Conservation (phyloP, 2,329 filamentous ascomycete genomes). For the Leptographium lundbergii region DNA sequence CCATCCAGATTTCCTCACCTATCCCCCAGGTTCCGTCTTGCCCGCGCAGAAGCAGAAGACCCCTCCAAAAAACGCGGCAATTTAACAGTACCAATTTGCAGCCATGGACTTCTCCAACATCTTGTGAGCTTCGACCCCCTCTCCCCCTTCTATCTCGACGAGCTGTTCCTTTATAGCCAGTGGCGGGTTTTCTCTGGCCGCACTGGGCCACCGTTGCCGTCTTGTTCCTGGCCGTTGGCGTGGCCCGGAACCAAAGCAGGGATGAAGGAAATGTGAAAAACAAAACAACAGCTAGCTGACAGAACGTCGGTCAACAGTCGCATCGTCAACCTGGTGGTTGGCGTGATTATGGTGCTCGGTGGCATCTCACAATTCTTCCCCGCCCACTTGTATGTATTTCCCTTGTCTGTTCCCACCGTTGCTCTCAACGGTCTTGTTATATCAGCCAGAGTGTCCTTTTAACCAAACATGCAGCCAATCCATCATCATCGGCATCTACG, state of each 20-base stretch:
- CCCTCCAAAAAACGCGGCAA: neutral
- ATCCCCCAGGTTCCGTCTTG: neutral
- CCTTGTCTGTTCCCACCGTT: neutral
- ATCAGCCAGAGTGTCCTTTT: neutral
- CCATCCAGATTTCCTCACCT: neutral
- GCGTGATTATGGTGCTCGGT: conserved; percentile 75
- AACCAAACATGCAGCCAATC: conserved; percentile 37
- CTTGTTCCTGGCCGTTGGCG: too few species aligned
- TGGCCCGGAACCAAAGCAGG: neutral
- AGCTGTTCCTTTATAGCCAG: neutral
- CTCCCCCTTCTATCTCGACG: conserved; percentile 3
- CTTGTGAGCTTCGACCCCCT: conserved; percentile 51
- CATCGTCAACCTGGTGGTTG: conserved; percentile 84
- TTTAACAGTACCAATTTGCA: neutral
- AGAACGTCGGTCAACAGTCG: conserved; percentile 45
- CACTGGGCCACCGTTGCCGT: neutral
- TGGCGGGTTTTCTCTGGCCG: neutral
- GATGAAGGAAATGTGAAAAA: neutral
- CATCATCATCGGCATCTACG: conserved; percentile 72
- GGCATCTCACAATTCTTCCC: conserved; percentile 63
- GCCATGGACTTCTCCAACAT: conserved; percentile 85
- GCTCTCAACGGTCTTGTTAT: neutral
- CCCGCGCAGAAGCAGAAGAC: neutral
- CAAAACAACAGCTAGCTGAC: neutral
- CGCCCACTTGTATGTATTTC: conserved; percentile 40